Percentiles rank a stretch among this genome's conserved stretches.
phyloP scores from a whole-genome alignment of 306 rosid species.

The Malus fusca region DNA sequence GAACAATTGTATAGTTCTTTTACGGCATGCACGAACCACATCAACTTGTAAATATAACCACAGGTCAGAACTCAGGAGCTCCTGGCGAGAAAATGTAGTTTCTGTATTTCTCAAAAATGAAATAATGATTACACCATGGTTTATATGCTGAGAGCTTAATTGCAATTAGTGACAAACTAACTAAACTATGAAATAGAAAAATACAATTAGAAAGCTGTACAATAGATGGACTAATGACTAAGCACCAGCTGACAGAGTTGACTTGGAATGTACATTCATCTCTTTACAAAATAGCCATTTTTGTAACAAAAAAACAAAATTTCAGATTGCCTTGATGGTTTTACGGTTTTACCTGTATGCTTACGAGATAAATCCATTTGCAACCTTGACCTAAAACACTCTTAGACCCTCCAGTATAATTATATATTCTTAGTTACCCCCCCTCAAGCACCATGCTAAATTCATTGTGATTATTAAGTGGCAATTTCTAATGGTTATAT shows the following conservation, averaged over 20 bases:
- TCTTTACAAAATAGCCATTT: neutral
- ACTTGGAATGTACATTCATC: too few relatives aligned
- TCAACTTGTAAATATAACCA: neutral
- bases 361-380: neutral
- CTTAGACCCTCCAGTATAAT: neutral
- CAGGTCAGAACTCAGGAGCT: neutral
- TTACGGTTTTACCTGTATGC: neutral
- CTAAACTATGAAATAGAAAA: too few relatives aligned
- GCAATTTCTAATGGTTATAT: neutral
- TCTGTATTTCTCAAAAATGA: too few relatives aligned
- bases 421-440: too few relatives aligned
- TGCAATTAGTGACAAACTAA: too few relatives aligned
- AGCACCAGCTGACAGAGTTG: too few relatives aligned
- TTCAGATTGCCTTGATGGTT: neutral
- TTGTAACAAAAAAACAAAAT: neutral
- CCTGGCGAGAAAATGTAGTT: neutral
- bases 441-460: neutral
- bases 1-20: neutral
- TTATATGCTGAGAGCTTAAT: too few relatives aligned
- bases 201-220: too few relatives aligned
- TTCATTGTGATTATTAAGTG: neutral
- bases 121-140: too few relatives aligned
- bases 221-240: too few relatives aligned
- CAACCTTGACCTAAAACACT: neutral
- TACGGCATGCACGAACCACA: neutral